Percentiles rank a stretch among this genome's conserved stretches.
phyloP scores from a whole-genome alignment of 2,329 filamentous ascomycete genomes.

The Pseudomassariella vexata region DNA sequence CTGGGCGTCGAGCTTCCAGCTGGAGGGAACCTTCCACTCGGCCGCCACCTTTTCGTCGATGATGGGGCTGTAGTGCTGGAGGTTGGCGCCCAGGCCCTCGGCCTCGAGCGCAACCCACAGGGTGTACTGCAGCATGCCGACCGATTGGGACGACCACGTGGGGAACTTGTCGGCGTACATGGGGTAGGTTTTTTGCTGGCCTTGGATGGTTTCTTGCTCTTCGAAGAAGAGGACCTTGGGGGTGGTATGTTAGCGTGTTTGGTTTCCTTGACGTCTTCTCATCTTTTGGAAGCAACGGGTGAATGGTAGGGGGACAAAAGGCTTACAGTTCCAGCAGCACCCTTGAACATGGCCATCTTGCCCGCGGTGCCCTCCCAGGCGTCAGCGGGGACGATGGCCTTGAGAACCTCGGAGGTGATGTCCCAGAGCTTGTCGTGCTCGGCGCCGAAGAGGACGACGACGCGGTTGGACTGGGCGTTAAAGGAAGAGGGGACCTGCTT shows the following conservation, averaged over 20 bases:
- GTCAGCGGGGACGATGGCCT: conserved; percentile 62
- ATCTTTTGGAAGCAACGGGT: conserved; percentile 3
- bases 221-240: conserved; percentile 77
- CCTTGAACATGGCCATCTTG: conserved; percentile 52
- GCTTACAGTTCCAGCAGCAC: conserved; percentile 69
- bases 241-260: conserved; percentile 16
- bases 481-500: conserved; percentile 72
- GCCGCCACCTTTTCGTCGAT: conserved; percentile 66
- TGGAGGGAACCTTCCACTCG: conserved; percentile 63
- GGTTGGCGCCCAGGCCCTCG: conserved; percentile 79
- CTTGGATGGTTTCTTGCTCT: conserved; percentile 62
- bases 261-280: too few species aligned
- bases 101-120: conserved; percentile 78
- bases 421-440: conserved; percentile 91
- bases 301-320: not conserved
- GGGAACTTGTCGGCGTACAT: conserved; percentile 76
- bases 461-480: conserved; percentile 80
- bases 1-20: conserved; percentile 77
- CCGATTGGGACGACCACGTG: conserved; percentile 68
- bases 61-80: conserved; percentile 91
- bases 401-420: conserved; percentile 58
- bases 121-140: conserved; percentile 76
- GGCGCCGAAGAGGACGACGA: conserved; percentile 70
- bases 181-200: conserved; percentile 63
- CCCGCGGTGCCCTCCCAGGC: conserved; percentile 48